phyloP scores from a whole-genome alignment of 495 filamentous ascomycete species.

The Neurospora cerealis region DNA sequence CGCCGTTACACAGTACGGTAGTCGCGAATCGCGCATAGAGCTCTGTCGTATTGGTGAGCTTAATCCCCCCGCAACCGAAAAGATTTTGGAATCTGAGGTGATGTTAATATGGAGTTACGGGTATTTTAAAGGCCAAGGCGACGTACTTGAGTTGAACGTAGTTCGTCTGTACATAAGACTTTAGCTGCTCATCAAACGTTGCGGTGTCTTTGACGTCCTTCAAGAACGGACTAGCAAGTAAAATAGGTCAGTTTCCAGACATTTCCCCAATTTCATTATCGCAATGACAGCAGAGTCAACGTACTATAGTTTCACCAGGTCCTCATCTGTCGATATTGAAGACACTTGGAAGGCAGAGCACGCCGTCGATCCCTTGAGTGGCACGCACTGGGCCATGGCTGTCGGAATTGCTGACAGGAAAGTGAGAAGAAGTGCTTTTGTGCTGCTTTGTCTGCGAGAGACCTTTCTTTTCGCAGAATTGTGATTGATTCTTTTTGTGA shows the following conservation, averaged over 20 bases:
- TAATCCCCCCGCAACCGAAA: constrained; percentile 73
- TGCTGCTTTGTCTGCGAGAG: constrained; percentile 1
- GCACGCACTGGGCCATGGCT: constrained; percentile 52
- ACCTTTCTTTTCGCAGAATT: constrained; percentile 1
- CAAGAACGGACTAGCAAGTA: constrained; percentile 66
- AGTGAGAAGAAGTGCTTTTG: constrained; percentile 8
- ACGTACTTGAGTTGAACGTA: constrained; percentile 70
- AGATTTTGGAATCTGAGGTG: constrained; percentile 54
- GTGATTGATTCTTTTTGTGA: constrained; percentile 4
- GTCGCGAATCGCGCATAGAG: constrained; percentile 92
- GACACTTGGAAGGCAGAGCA: constrained; percentile 79
- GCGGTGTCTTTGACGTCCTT: constrained; percentile 63
- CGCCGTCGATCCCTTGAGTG: constrained; percentile 64
- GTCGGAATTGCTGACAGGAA: constrained; percentile 12
- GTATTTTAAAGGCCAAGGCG: neutral
- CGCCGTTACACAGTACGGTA: constrained; percentile 86
- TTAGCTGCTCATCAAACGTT: constrained; percentile 70
- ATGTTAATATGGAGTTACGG: constrained; percentile 2
- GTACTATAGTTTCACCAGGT: constrained; percentile 65
- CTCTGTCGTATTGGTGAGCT: constrained; percentile 68
- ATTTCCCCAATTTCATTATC: neutral
- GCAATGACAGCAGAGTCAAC: constrained; percentile 23
- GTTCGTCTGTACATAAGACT: constrained; percentile 58
- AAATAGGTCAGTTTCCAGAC: constrained; percentile 7
- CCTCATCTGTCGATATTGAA: constrained; percentile 65